Conservation (phyloP, 495 filamentous ascomycete species). For the Astrothelium macrocarpum region DNA sequence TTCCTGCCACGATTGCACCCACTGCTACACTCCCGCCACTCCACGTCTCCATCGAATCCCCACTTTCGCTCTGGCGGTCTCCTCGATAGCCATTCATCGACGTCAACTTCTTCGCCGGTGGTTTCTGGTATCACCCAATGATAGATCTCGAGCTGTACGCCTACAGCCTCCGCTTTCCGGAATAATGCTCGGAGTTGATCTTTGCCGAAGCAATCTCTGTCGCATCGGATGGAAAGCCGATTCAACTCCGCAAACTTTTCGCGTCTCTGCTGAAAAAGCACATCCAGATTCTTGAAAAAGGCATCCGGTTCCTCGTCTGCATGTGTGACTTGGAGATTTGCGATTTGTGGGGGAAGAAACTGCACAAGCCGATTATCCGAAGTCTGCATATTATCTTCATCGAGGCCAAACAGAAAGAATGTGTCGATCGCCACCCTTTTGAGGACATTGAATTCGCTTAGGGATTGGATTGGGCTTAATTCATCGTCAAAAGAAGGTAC, state of each 20-base stretch:
- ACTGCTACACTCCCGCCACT: not conserved
- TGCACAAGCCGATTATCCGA: not conserved
- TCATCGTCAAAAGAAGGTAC: not conserved
- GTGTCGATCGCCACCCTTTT: not conserved
- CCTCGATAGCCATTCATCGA: not conserved
- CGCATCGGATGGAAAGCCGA: not conserved
- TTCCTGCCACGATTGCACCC: not conserved
- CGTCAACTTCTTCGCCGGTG: not conserved
- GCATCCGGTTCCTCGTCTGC: not conserved
- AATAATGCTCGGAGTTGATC: not conserved
- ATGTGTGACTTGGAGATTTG: not conserved
- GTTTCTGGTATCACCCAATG: not conserved
- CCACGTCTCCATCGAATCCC: slow-evolving; percentile 1
- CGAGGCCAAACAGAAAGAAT: not conserved
- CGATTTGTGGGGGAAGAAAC: not conserved
- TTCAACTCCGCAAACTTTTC: not conserved
- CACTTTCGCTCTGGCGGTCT: not conserved
- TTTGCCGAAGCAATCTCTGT: not conserved
- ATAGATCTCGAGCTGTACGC: not conserved
- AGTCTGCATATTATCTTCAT: not conserved
- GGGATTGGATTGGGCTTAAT: not conserved
- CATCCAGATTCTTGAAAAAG: not conserved
- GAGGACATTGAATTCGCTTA: not conserved
- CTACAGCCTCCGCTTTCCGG: not conserved
- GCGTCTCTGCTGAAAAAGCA: not conserved